Conservation (phyloP, 2,329 filamentous ascomycete genomes). For the Exophiala xenobiotica region DNA sequence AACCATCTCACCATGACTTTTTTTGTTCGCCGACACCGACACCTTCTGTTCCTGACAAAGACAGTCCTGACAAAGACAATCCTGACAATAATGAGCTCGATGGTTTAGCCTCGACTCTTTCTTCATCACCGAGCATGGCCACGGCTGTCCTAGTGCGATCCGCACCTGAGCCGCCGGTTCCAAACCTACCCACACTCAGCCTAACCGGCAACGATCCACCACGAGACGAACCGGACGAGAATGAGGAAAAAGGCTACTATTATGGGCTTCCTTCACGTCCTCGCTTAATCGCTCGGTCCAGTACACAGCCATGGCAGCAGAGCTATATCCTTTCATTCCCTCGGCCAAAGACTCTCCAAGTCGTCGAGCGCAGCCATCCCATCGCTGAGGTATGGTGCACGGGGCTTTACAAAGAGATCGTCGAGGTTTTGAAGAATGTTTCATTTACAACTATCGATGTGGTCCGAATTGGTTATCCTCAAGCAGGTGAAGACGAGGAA, state of each 20-base stretch:
- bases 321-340: background rate
- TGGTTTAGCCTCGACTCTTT: background rate
- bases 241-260: background rate
- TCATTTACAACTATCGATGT: constrained; percentile 6
- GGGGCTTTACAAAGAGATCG: constrained; percentile 1
- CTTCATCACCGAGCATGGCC: background rate
- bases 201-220: too few species aligned
- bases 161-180: background rate
- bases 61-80: background rate
- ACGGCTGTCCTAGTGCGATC: background rate
- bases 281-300: constrained; percentile 5
- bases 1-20: background rate
- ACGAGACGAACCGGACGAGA: background rate
- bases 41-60: background rate
- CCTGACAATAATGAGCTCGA: background rate
- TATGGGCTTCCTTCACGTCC: constrained; percentile 3
- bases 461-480: constrained; percentile 1
- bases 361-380: constrained; percentile 3
- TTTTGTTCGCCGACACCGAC: background rate
- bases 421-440: constrained; percentile 2
- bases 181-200: background rate
- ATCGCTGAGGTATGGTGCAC: constrained; percentile 3
- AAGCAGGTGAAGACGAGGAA: background rate
- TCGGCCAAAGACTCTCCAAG: background rate
- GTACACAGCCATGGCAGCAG: background rate